Percentiles rank a stretch among this genome's conserved stretches.
Evolutionary conservation across 2,329 filamentous ascomycete species (phyloP).

Genomic region (Colletotrichum sp.): DNA sequence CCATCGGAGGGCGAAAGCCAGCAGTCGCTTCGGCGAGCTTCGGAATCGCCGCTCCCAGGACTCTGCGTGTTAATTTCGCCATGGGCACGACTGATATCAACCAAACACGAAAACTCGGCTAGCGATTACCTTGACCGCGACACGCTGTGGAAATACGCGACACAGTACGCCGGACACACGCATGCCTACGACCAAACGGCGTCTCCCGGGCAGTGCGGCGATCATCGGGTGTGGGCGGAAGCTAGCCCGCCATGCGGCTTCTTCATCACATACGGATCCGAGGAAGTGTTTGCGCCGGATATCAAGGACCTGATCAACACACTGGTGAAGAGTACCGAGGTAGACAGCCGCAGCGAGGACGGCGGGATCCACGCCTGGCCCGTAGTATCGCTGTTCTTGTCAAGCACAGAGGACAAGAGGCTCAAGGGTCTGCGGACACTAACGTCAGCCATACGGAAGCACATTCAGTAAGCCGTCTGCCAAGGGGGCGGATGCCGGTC

Average conservation of each 20-base stretch:
- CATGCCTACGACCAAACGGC: constrained; percentile 37
- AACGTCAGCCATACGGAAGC: constrained; percentile 18
- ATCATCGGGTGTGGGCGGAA: constrained; percentile 68
- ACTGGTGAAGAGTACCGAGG: constrained; percentile 57
- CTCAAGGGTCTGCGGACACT: constrained; percentile 53
- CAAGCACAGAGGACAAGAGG: constrained; percentile 52
- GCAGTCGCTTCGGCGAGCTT: constrained; percentile 4
- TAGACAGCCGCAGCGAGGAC: constrained; percentile 64
- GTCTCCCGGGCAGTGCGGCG: constrained; percentile 75
- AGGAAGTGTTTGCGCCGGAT: constrained; percentile 79
- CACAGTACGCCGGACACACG: constrained; percentile 67
- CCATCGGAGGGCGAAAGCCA: constrained; percentile 13
- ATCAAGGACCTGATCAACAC: constrained; percentile 64
- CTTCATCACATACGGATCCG: constrained; percentile 73
- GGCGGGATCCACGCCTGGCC: constrained; percentile 85
- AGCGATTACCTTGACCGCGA: constrained; percentile 78
- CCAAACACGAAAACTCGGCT: constrained; percentile 68
- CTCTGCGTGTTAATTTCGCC: constrained; percentile 80
- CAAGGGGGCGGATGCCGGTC: not conserved
- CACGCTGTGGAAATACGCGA: constrained; percentile 72
- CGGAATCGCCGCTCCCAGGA: constrained; percentile 34
- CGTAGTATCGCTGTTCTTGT: constrained; percentile 68
- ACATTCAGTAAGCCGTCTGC: constrained; percentile 3
- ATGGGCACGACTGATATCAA: constrained; percentile 77
- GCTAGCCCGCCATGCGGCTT: constrained; percentile 72